phyloP scores from a whole-genome alignment of 129 eudicot species.

The Saussurea involucrata region DNA sequence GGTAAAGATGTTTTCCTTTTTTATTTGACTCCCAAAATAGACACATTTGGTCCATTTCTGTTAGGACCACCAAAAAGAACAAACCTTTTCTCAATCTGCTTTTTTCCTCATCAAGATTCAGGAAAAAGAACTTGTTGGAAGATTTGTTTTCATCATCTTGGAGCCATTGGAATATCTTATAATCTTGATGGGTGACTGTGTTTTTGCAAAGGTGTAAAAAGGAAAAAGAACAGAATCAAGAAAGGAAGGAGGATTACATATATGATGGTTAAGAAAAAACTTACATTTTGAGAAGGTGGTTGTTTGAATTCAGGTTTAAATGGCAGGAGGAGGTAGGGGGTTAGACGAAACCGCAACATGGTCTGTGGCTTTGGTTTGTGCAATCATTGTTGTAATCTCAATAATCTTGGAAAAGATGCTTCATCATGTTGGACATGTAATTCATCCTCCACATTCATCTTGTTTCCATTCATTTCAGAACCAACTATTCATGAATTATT shows the following conservation, averaged over 20 bases:
- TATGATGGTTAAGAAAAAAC: slow-evolving; percentile 23
- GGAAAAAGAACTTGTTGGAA: neutral
- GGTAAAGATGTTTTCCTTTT: slow-evolving; percentile 16
- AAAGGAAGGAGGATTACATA: neutral
- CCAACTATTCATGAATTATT: neutral
- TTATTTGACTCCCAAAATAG: slow-evolving; percentile 21
- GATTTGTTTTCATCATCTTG: slow-evolving; percentile 7
- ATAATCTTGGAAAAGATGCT: slow-evolving; percentile 58
- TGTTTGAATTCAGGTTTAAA: slow-evolving; percentile 22
- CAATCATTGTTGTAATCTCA: slow-evolving; percentile 59
- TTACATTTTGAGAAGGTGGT: slow-evolving; percentile 7
- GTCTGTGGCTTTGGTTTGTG: slow-evolving; percentile 75
- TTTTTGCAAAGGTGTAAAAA: neutral
- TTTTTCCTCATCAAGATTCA: slow-evolving; percentile 13
- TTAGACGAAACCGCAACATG: slow-evolving; percentile 82
- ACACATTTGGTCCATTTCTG: slow-evolving; percentile 32
- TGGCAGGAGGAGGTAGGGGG: slow-evolving; percentile 48
- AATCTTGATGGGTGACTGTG: slow-evolving; percentile 16
- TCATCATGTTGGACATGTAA: slow-evolving; percentile 60
- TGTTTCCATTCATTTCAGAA: neutral
- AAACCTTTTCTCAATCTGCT: slow-evolving; percentile 3
- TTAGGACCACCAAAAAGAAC: slow-evolving; percentile 26
- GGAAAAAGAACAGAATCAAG: neutral
- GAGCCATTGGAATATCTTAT: slow-evolving; percentile 5
- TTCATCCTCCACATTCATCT: neutral